phyloP scores from a whole-genome alignment of 108 stramenopile genomes.

The Asterionellopsis glacialis region DNA sequence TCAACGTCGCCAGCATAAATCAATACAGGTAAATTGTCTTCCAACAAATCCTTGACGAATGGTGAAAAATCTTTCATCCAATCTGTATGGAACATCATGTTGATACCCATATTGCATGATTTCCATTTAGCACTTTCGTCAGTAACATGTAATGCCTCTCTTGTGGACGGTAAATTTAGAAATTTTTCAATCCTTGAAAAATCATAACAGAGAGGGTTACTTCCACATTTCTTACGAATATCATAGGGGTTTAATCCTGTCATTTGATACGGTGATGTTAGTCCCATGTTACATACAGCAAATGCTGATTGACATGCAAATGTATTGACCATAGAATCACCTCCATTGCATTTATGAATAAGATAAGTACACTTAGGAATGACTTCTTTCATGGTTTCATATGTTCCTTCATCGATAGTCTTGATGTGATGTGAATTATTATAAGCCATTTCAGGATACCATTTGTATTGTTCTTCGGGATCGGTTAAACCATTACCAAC shows the following conservation, averaged over 20 bases:
- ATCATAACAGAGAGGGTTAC: slow-evolving; percentile 91
- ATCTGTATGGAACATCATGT: slow-evolving; percentile 82
- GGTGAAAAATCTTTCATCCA: slow-evolving; percentile 89
- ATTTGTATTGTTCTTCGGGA: slow-evolving; percentile 85
- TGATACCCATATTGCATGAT: slow-evolving; percentile 85
- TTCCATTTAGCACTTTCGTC: slow-evolving; percentile 55
- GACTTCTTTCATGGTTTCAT: slow-evolving; percentile 66
- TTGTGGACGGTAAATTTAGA: slow-evolving; percentile 73
- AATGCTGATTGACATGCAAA: slow-evolving; percentile 84
- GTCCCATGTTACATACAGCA: slow-evolving; percentile 65
- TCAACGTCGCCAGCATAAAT: slow-evolving; percentile 97
- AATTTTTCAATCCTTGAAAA: slow-evolving; percentile 81
- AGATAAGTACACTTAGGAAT: slow-evolving; percentile 70
- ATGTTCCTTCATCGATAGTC: slow-evolving; percentile 65
- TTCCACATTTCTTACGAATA: slow-evolving; percentile 79
- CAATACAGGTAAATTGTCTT: slow-evolving; percentile 78
- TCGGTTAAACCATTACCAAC: slow-evolving; percentile 96
- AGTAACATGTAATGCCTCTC: slow-evolving; percentile 73
- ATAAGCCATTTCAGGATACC: slow-evolving; percentile 91
- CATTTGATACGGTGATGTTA: slow-evolving; percentile 79
- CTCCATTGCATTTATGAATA: slow-evolving; percentile 79
- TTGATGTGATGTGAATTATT: slow-evolving; percentile 89
- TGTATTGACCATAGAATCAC: slow-evolving; percentile 41
- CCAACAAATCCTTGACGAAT: slow-evolving; percentile 77
- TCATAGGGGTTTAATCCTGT: slow-evolving; percentile 96